Conservation (phyloP, 2,329 filamentous ascomycete species). For the Cercospora sp. region DNA sequence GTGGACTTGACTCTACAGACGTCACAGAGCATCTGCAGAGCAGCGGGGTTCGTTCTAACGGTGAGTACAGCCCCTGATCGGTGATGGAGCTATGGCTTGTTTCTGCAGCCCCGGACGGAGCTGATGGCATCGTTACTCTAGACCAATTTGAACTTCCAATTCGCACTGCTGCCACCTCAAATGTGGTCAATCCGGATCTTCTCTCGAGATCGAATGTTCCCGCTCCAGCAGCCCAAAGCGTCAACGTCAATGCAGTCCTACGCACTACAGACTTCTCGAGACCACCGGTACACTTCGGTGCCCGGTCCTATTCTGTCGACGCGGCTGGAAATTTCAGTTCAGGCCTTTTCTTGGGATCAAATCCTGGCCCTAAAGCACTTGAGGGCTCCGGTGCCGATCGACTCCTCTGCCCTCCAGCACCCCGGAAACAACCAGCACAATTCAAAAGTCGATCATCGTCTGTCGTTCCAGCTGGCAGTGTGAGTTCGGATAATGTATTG, state of each 20-base stretch:
- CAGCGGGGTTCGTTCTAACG: not conserved
- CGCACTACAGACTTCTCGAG: too few species aligned
- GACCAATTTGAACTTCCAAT: not conserved
- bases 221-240: not conserved
- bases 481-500: too few species aligned
- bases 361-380: too few species aligned
- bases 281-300: too few species aligned
- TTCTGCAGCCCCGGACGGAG: not conserved
- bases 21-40: not conserved
- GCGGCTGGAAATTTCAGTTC: not conserved
- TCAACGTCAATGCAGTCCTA: not conserved
- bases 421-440: not conserved
- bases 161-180: not conserved
- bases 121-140: not conserved
- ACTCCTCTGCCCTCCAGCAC: not conserved
- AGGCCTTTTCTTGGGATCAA: not conserved
- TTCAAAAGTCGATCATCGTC: too few species aligned
- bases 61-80: not conserved
- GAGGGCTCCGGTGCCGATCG: not conserved
- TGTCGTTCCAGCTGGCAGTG: too few species aligned
- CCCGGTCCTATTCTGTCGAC: not conserved
- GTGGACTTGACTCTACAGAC: not conserved
- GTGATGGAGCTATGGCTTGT: not conserved
- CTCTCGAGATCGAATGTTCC: not conserved
- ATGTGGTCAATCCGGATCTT: not conserved